phyloP scores from a whole-genome alignment of 805 yeast species.

The Yamadazyma tumulicola region DNA sequence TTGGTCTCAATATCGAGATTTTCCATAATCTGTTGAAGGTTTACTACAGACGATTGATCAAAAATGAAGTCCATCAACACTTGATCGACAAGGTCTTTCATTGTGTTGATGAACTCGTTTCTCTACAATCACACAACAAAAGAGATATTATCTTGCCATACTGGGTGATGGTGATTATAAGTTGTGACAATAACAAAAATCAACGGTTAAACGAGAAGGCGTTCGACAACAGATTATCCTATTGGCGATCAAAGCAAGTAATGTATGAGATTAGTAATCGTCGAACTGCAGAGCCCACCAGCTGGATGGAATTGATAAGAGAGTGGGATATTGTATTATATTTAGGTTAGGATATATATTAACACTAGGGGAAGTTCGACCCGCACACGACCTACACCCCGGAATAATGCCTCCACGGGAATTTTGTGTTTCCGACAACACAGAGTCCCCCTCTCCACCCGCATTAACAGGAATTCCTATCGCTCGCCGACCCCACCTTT shows the following conservation, averaged over 20 bases:
- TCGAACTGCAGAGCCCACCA: constrained; percentile 32
- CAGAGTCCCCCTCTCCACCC: no score
- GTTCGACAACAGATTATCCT: constrained; percentile 21
- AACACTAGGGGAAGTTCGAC: background rate
- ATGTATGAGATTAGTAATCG: constrained; percentile 50
- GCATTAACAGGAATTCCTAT: no score
- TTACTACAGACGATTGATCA: constrained; percentile 45
- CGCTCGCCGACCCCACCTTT: no score
- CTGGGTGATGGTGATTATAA: constrained; percentile 44
- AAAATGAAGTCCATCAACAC: constrained; percentile 34
- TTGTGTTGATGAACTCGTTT: constrained; percentile 9
- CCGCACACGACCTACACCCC: background rate
- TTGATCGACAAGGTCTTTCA: constrained; percentile 30
- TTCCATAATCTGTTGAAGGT: constrained; percentile 44
- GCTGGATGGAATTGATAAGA: constrained; percentile 53
- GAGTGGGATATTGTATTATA: constrained; percentile 49
- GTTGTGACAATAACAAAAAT: constrained; percentile 22
- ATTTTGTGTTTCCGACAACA: no score
- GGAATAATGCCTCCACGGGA: no score
- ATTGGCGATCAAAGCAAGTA: constrained; percentile 56
- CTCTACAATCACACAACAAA: constrained; percentile 1
- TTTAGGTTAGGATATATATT: constrained; percentile 22
- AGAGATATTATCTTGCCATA: constrained; percentile 38
- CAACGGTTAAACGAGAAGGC: background rate
- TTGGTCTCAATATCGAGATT: constrained; percentile 34